phyloP scores from a whole-genome alignment of 768 basidiomycete species.

The Boletales sp. region DNA sequence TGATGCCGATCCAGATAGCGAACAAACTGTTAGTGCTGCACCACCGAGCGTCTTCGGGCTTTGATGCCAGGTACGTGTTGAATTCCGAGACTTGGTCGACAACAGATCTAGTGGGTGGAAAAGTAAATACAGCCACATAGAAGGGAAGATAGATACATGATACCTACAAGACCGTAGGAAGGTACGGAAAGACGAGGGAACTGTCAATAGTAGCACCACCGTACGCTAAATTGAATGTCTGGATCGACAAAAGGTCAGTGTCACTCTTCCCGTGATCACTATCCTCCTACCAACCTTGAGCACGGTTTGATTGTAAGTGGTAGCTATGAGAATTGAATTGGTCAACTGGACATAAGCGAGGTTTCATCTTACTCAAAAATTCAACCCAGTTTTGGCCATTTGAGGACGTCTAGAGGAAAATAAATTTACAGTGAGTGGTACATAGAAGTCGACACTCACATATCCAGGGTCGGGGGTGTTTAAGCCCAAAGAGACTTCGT shows the following conservation, averaged over 20 bases:
- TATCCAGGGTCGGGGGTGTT: constrained; percentile 48
- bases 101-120: constrained; percentile 11
- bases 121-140: not conserved
- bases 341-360: not conserved
- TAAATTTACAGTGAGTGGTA: constrained; percentile 6
- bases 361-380: constrained; percentile 40
- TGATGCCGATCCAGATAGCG: constrained; percentile 70
- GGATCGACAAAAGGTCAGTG: constrained; percentile 3
- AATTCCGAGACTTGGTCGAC: constrained; percentile 62
- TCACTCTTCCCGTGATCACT: not conserved
- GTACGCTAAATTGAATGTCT: constrained; percentile 65
- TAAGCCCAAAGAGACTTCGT: constrained; percentile 54
- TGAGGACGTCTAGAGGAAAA: constrained; percentile 43
- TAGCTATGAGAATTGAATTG: constrained; percentile 30
- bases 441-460: constrained; percentile 32
- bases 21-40: constrained; percentile 54
- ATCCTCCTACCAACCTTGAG: constrained; percentile 36
- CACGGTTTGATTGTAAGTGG: constrained; percentile 52
- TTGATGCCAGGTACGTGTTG: constrained; percentile 41
- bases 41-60: constrained; percentile 55
- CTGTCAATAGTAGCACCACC: constrained; percentile 66
- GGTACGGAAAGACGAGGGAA: constrained; percentile 51
- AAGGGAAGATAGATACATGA: not conserved
- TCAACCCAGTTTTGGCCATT: constrained; percentile 65
- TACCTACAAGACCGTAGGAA: constrained; percentile 50